Percentiles rank a stretch among this genome's conserved stretches.
These are phyloP conservation scores for Acanthochlamys bracteata DNA, from an alignment of 106 monocot species.

Conservation along the genomic window DNA sequence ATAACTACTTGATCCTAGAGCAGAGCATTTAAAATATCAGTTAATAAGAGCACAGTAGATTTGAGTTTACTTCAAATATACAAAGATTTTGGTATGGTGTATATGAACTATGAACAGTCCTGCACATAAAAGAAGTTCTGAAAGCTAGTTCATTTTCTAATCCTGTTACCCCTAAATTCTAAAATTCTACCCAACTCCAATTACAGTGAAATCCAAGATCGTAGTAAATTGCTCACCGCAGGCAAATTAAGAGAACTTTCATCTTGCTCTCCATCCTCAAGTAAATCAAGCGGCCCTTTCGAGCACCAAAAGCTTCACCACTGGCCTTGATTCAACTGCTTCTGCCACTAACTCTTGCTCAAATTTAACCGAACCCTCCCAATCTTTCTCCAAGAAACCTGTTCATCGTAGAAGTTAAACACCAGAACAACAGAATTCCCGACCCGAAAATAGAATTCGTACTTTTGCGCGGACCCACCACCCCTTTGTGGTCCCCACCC, in stretches of 20 bases:
- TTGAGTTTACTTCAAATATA: no score
- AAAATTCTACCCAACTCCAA: background rate
- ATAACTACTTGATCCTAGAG: no score
- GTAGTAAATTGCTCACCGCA: constrained; percentile 29
- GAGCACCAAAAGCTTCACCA: constrained; percentile 31
- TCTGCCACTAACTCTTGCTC: constrained; percentile 28
- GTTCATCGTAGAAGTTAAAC: constrained; percentile 32
- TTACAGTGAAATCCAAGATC: background rate
- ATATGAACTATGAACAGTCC: no score
- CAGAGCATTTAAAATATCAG: no score
- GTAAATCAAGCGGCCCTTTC: constrained; percentile 67
- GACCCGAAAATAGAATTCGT: constrained; percentile 44
- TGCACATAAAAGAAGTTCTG: no score
- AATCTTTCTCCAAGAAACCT: constrained; percentile 25
- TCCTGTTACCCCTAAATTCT: background rate
- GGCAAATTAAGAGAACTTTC: constrained; percentile 39
- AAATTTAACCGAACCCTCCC: constrained; percentile 1
- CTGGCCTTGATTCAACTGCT: constrained; percentile 13
- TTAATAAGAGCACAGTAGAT: no score
- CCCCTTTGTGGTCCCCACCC: constrained; percentile 6
- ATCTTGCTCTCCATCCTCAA: constrained; percentile 16
- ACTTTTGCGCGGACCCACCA: constrained; percentile 28
- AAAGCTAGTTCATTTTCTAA: no score
- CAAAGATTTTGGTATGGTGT: no score
- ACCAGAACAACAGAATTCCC: constrained; percentile 19